These are phyloP conservation scores for Sapria himalayana DNA, from an alignment of 345 rosid genomes.

Conservation along the genomic window DNA sequence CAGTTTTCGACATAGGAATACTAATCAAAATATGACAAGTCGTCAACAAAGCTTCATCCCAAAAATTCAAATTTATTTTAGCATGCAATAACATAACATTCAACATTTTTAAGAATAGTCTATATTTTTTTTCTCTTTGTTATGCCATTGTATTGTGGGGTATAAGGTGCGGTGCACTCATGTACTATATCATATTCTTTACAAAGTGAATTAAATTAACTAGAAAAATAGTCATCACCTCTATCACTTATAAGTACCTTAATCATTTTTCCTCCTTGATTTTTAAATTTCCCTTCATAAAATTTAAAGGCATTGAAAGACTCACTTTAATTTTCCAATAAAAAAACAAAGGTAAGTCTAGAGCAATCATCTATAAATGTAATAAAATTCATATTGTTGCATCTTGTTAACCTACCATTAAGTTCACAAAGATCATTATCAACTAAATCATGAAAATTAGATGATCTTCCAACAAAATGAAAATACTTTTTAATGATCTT, in stretches of 20 bases:
- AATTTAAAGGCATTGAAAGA: not conserved
- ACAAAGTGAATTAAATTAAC: not conserved
- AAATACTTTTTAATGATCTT: conserved; percentile 9
- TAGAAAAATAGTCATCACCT: conserved; percentile 3
- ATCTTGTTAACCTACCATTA: conserved; percentile 1
- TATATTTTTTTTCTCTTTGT: conserved; percentile 1
- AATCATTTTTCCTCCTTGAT: conserved; percentile 1
- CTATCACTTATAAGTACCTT: conserved; percentile 2
- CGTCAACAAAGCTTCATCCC: not conserved
- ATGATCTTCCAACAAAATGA: not conserved
- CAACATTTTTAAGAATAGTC: not conserved
- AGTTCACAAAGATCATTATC: conserved; percentile 7
- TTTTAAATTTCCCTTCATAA: not conserved
- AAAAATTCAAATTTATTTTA: not conserved
- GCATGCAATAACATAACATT: conserved; percentile 1
- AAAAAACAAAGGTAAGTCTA: not conserved
- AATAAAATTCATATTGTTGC: not conserved
- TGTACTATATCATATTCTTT: conserved; percentile 2
- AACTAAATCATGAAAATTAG: not conserved
- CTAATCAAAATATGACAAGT: not conserved
- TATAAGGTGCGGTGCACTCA: not conserved
- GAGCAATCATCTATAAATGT: conserved; percentile 8
- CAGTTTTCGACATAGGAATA: not conserved
- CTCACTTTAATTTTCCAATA: not conserved
- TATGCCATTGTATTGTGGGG: conserved; percentile 1